Evolutionary conservation across 2,329 filamentous ascomycete genomes (phyloP).

Genomic region (Camillea tinctor): DNA sequence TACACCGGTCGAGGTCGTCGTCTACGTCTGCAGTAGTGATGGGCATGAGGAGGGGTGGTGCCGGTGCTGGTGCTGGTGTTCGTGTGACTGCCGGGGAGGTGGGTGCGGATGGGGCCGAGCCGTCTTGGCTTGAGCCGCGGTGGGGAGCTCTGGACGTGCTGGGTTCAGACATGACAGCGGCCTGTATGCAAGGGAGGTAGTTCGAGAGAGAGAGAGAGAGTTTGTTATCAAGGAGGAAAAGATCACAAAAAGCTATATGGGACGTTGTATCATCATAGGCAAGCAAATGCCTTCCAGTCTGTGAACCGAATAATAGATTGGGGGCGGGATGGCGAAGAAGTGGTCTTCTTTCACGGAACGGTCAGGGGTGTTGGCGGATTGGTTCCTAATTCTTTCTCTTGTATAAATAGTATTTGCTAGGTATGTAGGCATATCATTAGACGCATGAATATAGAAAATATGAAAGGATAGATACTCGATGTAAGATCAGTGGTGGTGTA

Average conservation of each 20-base stretch:
- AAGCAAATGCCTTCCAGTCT: neutral
- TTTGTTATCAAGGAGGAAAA: neutral
- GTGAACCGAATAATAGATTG: too few species aligned
- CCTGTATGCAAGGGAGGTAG: too few species aligned
- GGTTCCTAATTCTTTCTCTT: neutral
- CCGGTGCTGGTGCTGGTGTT: too few species aligned
- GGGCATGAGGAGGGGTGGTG: neutral
- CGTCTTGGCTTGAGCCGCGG: too few species aligned
- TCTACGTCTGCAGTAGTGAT: neutral
- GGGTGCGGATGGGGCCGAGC: too few species aligned
- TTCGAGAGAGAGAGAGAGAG: too few species aligned
- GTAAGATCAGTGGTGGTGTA: neutral
- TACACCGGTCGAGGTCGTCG: slow-evolving; percentile 25
- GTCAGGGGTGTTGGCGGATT: too few species aligned
- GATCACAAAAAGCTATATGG: neutral
- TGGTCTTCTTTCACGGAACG: too few species aligned
- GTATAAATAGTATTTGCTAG: neutral
- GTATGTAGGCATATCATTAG: neutral
- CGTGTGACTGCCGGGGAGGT: too few species aligned
- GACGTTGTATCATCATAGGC: neutral
- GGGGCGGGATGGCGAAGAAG: too few species aligned
- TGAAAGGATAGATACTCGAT: neutral
- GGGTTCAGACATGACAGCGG: too few species aligned
- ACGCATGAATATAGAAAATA: neutral
- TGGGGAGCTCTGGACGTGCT: too few species aligned